These are phyloP conservation scores for Talaromyces marneffei DNA, from an alignment of 2,329 filamentous ascomycete genomes.

Conservation along the genomic window DNA sequence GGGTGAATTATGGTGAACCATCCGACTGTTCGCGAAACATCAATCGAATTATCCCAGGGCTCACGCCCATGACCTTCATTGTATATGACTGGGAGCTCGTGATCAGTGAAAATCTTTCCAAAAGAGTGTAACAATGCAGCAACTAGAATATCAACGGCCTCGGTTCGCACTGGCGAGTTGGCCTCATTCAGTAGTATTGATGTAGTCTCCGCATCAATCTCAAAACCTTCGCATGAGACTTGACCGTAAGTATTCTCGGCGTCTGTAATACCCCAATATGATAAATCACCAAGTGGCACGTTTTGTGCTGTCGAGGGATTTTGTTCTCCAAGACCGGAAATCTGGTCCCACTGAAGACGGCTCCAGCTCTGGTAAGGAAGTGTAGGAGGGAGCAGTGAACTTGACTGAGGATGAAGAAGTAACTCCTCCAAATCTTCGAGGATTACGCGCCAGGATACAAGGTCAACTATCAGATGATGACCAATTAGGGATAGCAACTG, in stretches of 20 bases:
- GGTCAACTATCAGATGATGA: constrained; percentile 36
- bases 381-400: constrained; percentile 19
- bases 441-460: constrained; percentile 38
- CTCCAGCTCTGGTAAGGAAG: constrained; percentile 37
- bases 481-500: constrained; percentile 31
- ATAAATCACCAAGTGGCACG: constrained; percentile 28
- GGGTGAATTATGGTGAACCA: constrained; percentile 50
- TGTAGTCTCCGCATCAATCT: constrained; percentile 26
- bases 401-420: constrained; percentile 25
- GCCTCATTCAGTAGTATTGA: constrained; percentile 27
- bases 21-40: constrained; percentile 46
- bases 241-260: constrained; percentile 31
- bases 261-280: constrained; percentile 32
- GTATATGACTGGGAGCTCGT: constrained; percentile 38
- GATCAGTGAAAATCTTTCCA: constrained; percentile 37
- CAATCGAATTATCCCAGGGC: constrained; percentile 41
- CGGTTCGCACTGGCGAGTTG: constrained; percentile 29
- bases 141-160: constrained; percentile 34
- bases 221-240: constrained; percentile 31
- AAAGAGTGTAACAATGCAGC: constrained; percentile 41
- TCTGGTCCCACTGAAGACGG: constrained; percentile 26
- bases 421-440: constrained; percentile 36
- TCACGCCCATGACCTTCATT: constrained; percentile 48
- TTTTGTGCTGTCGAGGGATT: constrained; percentile 5
- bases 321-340: constrained; percentile 13